Base-by-base conservation (phyloP, 1,284 basidiomycete species). In the Ceratobasidium theobromae region DNA sequence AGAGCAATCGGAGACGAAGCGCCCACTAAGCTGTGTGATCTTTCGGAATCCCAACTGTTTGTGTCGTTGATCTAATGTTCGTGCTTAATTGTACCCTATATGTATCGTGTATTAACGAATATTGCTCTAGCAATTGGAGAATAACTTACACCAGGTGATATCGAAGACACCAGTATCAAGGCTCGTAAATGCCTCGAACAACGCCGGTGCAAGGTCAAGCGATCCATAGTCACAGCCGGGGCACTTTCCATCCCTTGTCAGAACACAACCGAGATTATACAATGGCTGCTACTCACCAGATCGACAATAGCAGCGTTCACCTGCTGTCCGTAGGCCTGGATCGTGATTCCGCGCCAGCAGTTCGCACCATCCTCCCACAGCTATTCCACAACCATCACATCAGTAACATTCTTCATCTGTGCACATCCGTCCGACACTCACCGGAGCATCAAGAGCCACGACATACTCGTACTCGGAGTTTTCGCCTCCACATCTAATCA, bases 231-330 rank as follows among this genome's bases (percentile, higher is more conserved):
- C 27, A 52, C 49, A 52, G 11, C 27, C 30, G 33, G 49, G 49
- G 49, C 49, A 52, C 49, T 52, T 14, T 18, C 6, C 16, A 14
- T 11, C 4, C 2, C 27, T 25, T 18, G 46, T 48, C n/a, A 48
- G 46, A n/a, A 8, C 23, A 48, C 3, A 25, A 5, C 21, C 2
- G n/a, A 30, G 49, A 32, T 32, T 14, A 30, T 9, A 12, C n/a
- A 30, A 30, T n/a, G 16, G 28, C 4, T 30, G 30, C 5, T 4
- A 8, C 46, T 18, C 33, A 52, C 49, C 28, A 32, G 49, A 18
- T 52, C 49, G 28, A 52, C 49, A n/a, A 52, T 52, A 3, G 49
- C 49, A n/a, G 49, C 49, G n/a, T 30, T 14, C 14, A 52, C 49
- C 30, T 52, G 49, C 28, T 52, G 28, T 3, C 49, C 49, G 28